Base-by-base conservation (phyloP, 768 basidiomycete species). In the Suillus variegatus region DNA sequence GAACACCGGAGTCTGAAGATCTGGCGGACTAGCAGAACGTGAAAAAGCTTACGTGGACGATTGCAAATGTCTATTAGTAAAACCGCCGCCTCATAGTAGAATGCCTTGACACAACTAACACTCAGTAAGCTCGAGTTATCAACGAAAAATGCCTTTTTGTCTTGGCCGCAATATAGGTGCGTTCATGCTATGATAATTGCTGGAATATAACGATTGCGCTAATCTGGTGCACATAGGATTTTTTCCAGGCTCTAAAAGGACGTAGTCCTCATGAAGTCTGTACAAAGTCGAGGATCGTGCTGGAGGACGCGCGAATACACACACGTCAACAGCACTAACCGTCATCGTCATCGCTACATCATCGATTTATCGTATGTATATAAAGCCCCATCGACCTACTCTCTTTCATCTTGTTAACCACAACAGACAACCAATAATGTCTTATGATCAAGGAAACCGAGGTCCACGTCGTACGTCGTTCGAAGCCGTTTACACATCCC, bases 291-390 rank as follows among this genome's bases (percentile, higher is more conserved):
- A 88, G 60, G 74, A 75, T 56, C 83, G 89, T 54, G 84, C 87
- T 0, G 91, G 92, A 14, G 92, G 91, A 8, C 92, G 93, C 71
- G 90, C 91, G 8, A 88, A 94, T 72, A 93, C 92, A 32, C 32
- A 32, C 32, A 35, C 38, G 18, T 60, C 57, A 43, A 40, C 57
- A 20, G 35, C 38, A 16, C 22, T n/a, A 58, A 41, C 52, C 32
- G 1, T 32, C 32, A 28, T 41, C 62, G 62, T 63, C 62, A 63
- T 63, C 35, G 14, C 62, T 63, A 41, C 62, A 63, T 63, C 62
- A 63, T 63, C 62, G 28, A 41, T 63, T 14, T 14, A 36, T 28
- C 20, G 51, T 43, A 40, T 63, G 61, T 61, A 63, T 32, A 32
- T 32, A 32, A 60, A 61, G 7, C 18, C 56, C 25, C n/a, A 18